phyloP scores from a whole-genome alignment of 1,284 basidiomycete genomes.

The Earliella scabrosa region DNA sequence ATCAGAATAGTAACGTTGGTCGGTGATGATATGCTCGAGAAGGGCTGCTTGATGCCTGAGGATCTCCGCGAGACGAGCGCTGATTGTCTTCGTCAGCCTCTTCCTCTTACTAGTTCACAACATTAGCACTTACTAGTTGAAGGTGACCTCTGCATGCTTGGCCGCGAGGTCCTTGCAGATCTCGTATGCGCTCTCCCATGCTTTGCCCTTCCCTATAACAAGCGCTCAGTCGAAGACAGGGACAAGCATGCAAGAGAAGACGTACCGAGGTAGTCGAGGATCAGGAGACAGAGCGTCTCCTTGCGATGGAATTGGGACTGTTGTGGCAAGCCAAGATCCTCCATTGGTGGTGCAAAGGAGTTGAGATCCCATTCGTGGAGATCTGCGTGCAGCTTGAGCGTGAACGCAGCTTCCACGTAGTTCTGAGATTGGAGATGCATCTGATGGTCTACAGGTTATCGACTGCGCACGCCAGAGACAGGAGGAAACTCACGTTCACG shows the following conservation, averaged over 20 bases:
- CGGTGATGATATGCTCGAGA: conserved; percentile 82
- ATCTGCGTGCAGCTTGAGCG: conserved; percentile 92
- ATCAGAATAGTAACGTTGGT: conserved; percentile 85
- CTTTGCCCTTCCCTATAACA: conserved; percentile 90
- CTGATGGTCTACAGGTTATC: conserved; percentile 34
- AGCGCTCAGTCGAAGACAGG: too few species aligned
- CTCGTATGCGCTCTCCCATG: conserved; percentile 93
- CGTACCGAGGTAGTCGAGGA: conserved; percentile 85
- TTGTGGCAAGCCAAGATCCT: conserved; percentile 85
- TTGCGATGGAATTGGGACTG: conserved; percentile 96
- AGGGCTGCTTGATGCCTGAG: conserved; percentile 84
- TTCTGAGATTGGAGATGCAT: conserved; percentile 89
- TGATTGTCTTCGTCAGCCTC: conserved; percentile 35
- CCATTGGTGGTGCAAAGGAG: conserved; percentile 83
- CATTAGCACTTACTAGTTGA: conserved; percentile 76
- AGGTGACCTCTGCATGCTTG: conserved; percentile 87
- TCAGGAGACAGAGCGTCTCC: conserved; percentile 86
- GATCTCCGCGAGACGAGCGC: conserved; percentile 83
- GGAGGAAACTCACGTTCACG: conserved; percentile 67
- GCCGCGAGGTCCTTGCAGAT: conserved; percentile 89
- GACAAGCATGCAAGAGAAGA: not conserved
- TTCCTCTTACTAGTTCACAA: not conserved
- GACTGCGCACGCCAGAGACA: not conserved
- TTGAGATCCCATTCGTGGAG: conserved; percentile 89
- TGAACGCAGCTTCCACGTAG: conserved; percentile 91